A percentile compares a stretch with the other conserved stretches of the same genome.
Evolutionary conservation across 2,329 filamentous ascomycete genomes (phyloP).

Genomic region (Domatiomyces globalis): DNA sequence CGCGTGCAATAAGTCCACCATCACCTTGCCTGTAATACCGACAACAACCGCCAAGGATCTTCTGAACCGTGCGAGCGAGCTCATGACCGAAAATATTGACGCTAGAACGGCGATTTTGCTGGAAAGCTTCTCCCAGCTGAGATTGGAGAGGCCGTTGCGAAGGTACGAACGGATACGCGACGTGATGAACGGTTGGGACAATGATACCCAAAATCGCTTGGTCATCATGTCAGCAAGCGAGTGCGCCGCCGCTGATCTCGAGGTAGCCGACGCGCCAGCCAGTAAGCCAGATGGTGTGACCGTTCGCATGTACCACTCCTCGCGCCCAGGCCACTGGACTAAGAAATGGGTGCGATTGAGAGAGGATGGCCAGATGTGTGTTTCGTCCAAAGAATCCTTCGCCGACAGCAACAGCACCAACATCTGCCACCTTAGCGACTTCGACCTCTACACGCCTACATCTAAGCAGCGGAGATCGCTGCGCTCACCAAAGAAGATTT

Average conservation of each 20-base stretch:
- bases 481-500: constrained; percentile 70
- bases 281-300: constrained; percentile 52
- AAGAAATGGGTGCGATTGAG: constrained; percentile 68
- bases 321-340: constrained; percentile 71
- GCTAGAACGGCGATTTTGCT: constrained; percentile 54
- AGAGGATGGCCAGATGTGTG: constrained; percentile 54
- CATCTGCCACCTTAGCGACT: constrained; percentile 78
- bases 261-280: constrained; percentile 48
- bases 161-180: constrained; percentile 77
- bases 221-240: constrained; percentile 45
- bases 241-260: constrained; percentile 34
- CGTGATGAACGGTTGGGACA: constrained; percentile 85
- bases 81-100: constrained; percentile 50
- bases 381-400: constrained; percentile 59
- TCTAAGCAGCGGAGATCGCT: constrained; percentile 55
- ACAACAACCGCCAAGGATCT: constrained; percentile 64
- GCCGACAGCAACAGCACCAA: constrained; percentile 35
- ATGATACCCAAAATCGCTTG: constrained; percentile 61
- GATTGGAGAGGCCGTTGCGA: constrained; percentile 67
- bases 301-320: constrained; percentile 65
- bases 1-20: constrained; percentile 53
- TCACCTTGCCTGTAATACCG: constrained; percentile 56
- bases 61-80: constrained; percentile 50
- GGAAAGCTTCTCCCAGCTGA: constrained; percentile 61
- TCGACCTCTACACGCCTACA: constrained; percentile 74